Evolutionary conservation across 108 stramenopile species (phyloP).

Genomic region (Nannochloropsis gaditana): DNA sequence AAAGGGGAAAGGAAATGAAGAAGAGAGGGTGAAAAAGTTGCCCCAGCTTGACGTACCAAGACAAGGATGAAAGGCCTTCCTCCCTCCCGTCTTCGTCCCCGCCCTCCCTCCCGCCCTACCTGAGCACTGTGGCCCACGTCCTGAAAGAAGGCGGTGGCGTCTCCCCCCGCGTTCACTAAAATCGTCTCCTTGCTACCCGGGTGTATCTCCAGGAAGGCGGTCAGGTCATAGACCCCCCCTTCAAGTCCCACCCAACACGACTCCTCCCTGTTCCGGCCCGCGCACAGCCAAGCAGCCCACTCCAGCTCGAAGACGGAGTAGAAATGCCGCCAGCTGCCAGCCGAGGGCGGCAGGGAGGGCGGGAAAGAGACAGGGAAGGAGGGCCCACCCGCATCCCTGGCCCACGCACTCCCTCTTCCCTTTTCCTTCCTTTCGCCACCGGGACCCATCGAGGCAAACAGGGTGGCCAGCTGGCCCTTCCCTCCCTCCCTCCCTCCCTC

Average conservation of each 20-base stretch:
- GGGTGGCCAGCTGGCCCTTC: too few species aligned
- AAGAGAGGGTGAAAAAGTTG: neutral
- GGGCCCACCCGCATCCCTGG: too few species aligned
- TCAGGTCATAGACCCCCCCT: slow-evolving; percentile 79
- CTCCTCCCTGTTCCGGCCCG: slow-evolving; percentile 34
- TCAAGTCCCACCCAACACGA: slow-evolving; percentile 75
- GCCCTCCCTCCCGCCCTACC: neutral
- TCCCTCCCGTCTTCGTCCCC: neutral
- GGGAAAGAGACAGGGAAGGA: neutral
- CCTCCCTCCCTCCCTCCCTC: too few species aligned
- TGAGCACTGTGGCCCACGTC: slow-evolving; percentile 67
- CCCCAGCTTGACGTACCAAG: neutral
- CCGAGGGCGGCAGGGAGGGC: neutral
- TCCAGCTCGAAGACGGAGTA: slow-evolving; percentile 38
- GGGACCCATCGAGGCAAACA: too few species aligned
- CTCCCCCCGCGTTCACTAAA: slow-evolving; percentile 74
- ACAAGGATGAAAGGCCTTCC: neutral
- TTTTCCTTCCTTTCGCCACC: too few species aligned
- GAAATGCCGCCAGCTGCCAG: slow-evolving; percentile 42
- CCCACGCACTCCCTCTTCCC: too few species aligned
- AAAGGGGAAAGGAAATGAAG: neutral
- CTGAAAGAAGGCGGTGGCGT: slow-evolving; percentile 80
- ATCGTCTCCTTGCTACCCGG: slow-evolving; percentile 85
- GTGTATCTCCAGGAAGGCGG: slow-evolving; percentile 73
- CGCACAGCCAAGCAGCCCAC: slow-evolving; percentile 41